Percentiles rank a stretch among this genome's conserved stretches.
These are phyloP conservation scores for Monilinia laxa DNA, from an alignment of 2,329 filamentous ascomycete genomes.

Conservation along the genomic window DNA sequence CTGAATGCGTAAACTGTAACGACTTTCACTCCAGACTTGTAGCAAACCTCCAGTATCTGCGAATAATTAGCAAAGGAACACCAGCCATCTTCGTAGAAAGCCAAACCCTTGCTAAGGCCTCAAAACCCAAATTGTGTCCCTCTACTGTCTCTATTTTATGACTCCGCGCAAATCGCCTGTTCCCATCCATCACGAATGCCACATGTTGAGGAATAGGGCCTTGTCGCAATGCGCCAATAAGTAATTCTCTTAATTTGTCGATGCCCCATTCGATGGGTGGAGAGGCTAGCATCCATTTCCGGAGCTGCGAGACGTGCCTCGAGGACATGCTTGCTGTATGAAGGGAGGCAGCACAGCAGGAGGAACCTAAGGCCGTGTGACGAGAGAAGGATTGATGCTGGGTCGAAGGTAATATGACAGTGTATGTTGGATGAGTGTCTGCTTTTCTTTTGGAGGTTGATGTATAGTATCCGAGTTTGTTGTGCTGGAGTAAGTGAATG, in stretches of 20 bases:
- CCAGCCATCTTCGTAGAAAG: background rate
- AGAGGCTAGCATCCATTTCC: constrained; percentile 79
- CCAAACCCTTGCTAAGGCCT: constrained; percentile 81
- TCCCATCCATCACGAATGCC: constrained; percentile 99
- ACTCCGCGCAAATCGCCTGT: constrained; percentile 83
- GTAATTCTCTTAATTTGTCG: constrained; percentile 72
- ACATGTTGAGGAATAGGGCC: constrained; percentile 92
- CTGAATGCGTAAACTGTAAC: constrained; percentile 98
- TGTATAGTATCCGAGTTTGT: background rate
- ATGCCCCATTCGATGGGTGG: constrained; percentile 91
- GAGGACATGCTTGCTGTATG: constrained; percentile 43
- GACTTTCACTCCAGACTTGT: constrained; percentile 93
- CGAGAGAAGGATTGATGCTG: constrained; percentile 4
- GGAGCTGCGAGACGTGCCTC: constrained; percentile 59
- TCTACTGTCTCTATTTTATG: constrained; percentile 96
- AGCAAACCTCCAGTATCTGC: constrained; percentile 93
- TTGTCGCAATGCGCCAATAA: constrained; percentile 86
- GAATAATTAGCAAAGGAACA: constrained; percentile 25
- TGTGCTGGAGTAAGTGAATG: background rate
- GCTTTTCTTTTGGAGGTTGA: no score
- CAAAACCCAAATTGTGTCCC: constrained; percentile 93
- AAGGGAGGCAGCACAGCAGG: constrained; percentile 1
- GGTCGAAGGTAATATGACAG: background rate
- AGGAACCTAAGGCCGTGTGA: constrained; percentile 1
- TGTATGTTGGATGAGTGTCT: background rate